A percentile compares a stretch with the other conserved stretches of the same genome.
These are phyloP conservation scores for Isabelozyma heimii DNA, from an alignment of 805 yeast genomes.

Conservation along the genomic window DNA sequence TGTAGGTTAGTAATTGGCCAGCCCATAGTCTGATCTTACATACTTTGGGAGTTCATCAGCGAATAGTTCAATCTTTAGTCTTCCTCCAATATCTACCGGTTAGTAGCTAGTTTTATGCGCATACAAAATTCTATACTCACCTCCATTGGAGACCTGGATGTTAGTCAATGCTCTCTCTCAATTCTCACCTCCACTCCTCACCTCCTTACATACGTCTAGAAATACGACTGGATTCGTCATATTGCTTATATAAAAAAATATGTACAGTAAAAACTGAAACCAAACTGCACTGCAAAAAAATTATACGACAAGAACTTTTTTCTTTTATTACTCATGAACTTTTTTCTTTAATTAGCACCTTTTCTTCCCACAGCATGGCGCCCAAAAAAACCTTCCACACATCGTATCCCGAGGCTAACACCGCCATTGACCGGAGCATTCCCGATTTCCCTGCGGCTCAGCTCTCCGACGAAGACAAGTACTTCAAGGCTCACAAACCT, in stretches of 20 bases:
- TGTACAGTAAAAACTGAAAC: not conserved
- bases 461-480: slow-evolving; percentile 67
- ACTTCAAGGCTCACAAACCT: slow-evolving; percentile 68
- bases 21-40: slow-evolving; percentile 5
- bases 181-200: slow-evolving; percentile 8
- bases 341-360: not conserved
- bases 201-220: slow-evolving; percentile 34
- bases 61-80: slow-evolving; percentile 45
- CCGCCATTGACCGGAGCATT: slow-evolving; percentile 77
- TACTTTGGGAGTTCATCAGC: slow-evolving; percentile 37
- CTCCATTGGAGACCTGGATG: slow-evolving; percentile 18
- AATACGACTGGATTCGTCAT: slow-evolving; percentile 27
- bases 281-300: not conserved
- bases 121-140: slow-evolving; percentile 27
- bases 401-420: slow-evolving; percentile 61
- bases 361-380: slow-evolving; percentile 2
- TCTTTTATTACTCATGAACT: not conserved
- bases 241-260: no score
- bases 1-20: slow-evolving; percentile 7
- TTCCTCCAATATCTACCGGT: slow-evolving; percentile 17
- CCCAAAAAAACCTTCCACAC: slow-evolving; percentile 39
- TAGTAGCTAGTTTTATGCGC: no score
- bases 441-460: slow-evolving; percentile 80
- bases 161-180: slow-evolving; percentile 3
- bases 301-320: slow-evolving; percentile 1